phyloP scores from a whole-genome alignment of 345 rosid genomes.

The Linum lewisii region DNA sequence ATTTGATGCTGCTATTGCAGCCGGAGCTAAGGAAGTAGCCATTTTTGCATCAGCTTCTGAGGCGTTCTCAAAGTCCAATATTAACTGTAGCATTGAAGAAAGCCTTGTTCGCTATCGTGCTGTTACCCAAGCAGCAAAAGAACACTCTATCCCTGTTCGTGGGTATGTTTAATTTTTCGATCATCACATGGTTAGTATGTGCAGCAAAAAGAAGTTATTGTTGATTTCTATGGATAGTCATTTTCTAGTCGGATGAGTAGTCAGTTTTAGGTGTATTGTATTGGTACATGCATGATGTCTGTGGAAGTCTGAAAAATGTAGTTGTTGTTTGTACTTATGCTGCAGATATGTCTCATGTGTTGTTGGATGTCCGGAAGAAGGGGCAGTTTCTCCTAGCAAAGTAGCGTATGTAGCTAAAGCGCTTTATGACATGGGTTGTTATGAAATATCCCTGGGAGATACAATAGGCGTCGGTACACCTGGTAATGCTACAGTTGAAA shows the following conservation, averaged over 20 bases:
- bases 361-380: constrained; percentile 87
- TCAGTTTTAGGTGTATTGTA: too few relatives aligned
- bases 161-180: constrained; percentile 33
- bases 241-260: too few relatives aligned
- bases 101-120: constrained; percentile 60
- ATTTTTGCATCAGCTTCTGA: constrained; percentile 80
- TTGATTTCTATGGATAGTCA: too few relatives aligned
- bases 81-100: constrained; percentile 66
- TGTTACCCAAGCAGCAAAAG: constrained; percentile 47
- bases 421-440: constrained; percentile 30
- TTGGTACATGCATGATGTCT: too few relatives aligned
- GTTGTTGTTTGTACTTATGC: constrained; percentile 11
- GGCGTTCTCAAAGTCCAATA: constrained; percentile 67
- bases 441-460: constrained; percentile 10
- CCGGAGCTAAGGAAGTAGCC: constrained; percentile 72
- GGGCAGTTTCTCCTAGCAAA: constrained; percentile 54
- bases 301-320: constrained; percentile 10
- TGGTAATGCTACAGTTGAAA: too few relatives aligned
- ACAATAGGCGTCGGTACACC: constrained; percentile 10
- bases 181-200: neutral
- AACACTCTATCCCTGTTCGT: constrained; percentile 51
- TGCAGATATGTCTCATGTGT: constrained; percentile 95
- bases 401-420: constrained; percentile 89
- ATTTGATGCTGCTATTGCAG: constrained; percentile 64
- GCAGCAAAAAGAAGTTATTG: too few relatives aligned